Base-by-base conservation (phyloP, 2,329 filamentous ascomycete genomes). In the Chalaropsis thielavioides region DNA sequence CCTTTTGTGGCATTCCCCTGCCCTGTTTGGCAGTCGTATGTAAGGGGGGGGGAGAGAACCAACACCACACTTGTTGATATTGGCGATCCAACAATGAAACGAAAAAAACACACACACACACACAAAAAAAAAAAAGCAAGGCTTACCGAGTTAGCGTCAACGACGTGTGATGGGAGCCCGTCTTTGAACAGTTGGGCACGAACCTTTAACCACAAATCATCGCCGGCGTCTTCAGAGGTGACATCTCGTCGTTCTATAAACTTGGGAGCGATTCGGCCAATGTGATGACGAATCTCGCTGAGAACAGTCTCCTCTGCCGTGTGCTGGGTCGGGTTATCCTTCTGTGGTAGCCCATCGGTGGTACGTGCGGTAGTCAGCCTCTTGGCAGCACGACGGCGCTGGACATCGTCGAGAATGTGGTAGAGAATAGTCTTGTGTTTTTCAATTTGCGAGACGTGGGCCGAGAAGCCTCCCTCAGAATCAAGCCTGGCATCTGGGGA, bases 171-270 rank as follows among this genome's bases (percentile, higher is more conserved):
- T 1, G 82, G 80, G 69, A 86, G 83, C 8, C 83, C 83, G 67
- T 83, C 82, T 46, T 75, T 76, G 60, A 82, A 77, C 27, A 86
- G 75, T 69, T 84, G 82, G n/a, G 76, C 71, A 67, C 80, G 78
- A 71, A 86, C 85, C 66, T 80, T 76, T 66, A 78, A 78, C 83
- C 83, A 86, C 38, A 83, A 72, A 31, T 78, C 76, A 56, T 82
- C 79, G 24, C 81, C 78, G 62, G 78, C 76, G 17, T 78, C 76
- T 19, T 71, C 67, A 63, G 76, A 70, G 66, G 73, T 71, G 63
- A 72, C 74, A 68, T 75, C 73, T 56, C 74, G 73, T 62, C 76
- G 75, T 11, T 75, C 74, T 62, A 79, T 80, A 27, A 85, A 75
- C 11, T 77, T 76, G 11, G 75, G 72, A 2, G 83, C 83, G 68